Evolutionary conservation across 1,139 yeast genomes (phyloP).

Genomic region (Sugiyamaella sp.): DNA sequence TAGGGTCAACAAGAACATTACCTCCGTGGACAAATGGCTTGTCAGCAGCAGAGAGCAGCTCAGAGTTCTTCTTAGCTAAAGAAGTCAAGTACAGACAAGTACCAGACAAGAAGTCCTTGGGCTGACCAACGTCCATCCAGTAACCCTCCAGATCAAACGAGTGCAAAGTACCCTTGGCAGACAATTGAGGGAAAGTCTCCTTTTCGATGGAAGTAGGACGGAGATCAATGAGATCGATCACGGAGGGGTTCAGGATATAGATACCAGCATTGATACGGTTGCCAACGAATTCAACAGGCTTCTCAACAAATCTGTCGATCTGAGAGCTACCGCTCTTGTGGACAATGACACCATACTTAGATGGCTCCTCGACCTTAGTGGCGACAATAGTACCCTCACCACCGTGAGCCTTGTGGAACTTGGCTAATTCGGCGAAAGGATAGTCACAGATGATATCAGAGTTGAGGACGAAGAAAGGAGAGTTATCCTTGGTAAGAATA

Average conservation of each 20-base stretch:
- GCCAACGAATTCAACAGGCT: slow-evolving; percentile 94
- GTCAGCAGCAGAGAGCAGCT: slow-evolving; percentile 60
- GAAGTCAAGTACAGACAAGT: slow-evolving; percentile 91
- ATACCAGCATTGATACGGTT: slow-evolving; percentile 98
- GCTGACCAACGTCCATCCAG: slow-evolving; percentile 99
- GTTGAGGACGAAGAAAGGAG: slow-evolving; percentile 97
- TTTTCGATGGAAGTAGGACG: slow-evolving; percentile 99
- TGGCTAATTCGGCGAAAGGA: slow-evolving; percentile 91
- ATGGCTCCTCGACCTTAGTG: slow-evolving; percentile 99
- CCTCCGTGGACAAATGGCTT: slow-evolving; percentile 85
- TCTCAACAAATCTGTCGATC: slow-evolving; percentile 98
- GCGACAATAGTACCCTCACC: slow-evolving; percentile 99
- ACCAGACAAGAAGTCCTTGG: slow-evolving; percentile 98
- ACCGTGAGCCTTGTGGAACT: slow-evolving; percentile 93
- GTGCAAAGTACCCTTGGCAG: slow-evolving; percentile 84
- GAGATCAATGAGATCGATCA: slow-evolving; percentile 93
- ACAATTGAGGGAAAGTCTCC: slow-evolving; percentile 98
- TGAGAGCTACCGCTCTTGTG: slow-evolving; percentile 92
- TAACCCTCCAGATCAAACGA: slow-evolving; percentile 98
- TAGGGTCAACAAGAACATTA: slow-evolving; percentile 91
- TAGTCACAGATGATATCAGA: slow-evolving; percentile 98
- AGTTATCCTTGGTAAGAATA: slow-evolving; percentile 87
- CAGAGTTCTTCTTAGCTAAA: slow-evolving; percentile 77
- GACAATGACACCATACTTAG: slow-evolving; percentile 99
- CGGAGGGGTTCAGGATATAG: slow-evolving; percentile 95